phyloP scores from a whole-genome alignment of 2,329 filamentous ascomycete genomes.

The Blastomyces parvus region DNA sequence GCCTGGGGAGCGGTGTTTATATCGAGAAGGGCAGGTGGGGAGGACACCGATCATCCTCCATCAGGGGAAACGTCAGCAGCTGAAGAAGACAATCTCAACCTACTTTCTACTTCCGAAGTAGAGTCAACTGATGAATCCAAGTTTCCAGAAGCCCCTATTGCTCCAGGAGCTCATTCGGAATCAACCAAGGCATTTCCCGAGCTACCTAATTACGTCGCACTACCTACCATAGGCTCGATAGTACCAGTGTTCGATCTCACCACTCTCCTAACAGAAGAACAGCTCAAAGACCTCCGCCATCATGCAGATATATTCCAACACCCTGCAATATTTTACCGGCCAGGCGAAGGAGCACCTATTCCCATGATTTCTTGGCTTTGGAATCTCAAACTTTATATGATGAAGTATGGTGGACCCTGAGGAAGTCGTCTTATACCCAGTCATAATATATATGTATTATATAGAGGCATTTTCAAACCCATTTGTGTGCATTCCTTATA shows the following conservation, averaged over 20 bases:
- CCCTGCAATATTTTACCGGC: slow-evolving; percentile 30
- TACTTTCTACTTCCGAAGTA: neutral
- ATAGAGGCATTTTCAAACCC: neutral
- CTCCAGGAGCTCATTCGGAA: neutral
- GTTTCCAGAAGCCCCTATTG: neutral
- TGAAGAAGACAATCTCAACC: neutral
- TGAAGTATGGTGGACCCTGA: slow-evolving; percentile 11
- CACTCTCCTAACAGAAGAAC: slow-evolving; percentile 23
- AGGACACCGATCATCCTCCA: too few relatives aligned
- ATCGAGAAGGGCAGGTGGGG: neutral
- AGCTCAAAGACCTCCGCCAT: slow-evolving; percentile 24
- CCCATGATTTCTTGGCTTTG: slow-evolving; percentile 31
- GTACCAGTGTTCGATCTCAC: slow-evolving; percentile 33
- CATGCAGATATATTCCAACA: slow-evolving; percentile 24
- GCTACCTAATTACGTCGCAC: slow-evolving; percentile 23
- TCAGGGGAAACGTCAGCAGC: neutral
- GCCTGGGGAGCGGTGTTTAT: slow-evolving; percentile 25
- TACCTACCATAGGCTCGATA: slow-evolving; percentile 23
- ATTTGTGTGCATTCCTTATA: neutral
- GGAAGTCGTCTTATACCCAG: neutral
- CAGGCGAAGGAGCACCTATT: slow-evolving; percentile 21
- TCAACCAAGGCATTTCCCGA: slow-evolving; percentile 5
- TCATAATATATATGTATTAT: neutral
- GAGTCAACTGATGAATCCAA: neutral
- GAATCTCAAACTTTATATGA: slow-evolving; percentile 30